Conservation (phyloP, 805 yeast genomes). For the Schwanniomyces sp. region DNA sequence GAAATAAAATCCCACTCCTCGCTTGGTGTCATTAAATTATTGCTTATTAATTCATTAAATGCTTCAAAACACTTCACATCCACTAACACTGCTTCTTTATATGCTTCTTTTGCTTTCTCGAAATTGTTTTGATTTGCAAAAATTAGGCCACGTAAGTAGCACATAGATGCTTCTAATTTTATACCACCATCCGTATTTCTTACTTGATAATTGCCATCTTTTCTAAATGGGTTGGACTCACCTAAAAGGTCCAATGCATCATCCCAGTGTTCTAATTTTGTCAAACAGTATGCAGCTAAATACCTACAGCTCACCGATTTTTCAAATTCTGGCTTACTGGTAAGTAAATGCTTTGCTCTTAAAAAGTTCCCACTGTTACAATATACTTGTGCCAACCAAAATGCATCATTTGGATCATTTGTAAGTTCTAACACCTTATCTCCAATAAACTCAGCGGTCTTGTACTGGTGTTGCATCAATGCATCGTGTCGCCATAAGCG, state of each 20-base stretch:
- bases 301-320: constrained; percentile 75
- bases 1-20: constrained; percentile 85
- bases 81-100: constrained; percentile 78
- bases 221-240: constrained; percentile 71
- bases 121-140: constrained; percentile 81
- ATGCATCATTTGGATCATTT: constrained; percentile 87
- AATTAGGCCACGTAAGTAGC: constrained; percentile 80
- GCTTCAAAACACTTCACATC: constrained; percentile 95
- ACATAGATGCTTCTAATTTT: constrained; percentile 82
- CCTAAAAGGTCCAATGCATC: constrained; percentile 88
- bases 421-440: constrained; percentile 86
- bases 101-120: constrained; percentile 83
- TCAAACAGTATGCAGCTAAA: constrained; percentile 71
- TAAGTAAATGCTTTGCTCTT: constrained; percentile 72
- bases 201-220: constrained; percentile 38
- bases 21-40: constrained; percentile 72
- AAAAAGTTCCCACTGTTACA: constrained; percentile 73
- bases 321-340: constrained; percentile 53
- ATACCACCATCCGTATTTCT: constrained; percentile 77
- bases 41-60: constrained; percentile 70
- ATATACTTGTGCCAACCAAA: constrained; percentile 92
- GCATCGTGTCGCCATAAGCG: constrained; percentile 95
- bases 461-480: constrained; percentile 84
- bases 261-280: constrained; percentile 75
- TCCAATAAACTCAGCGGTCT: constrained; percentile 87